Base-by-base conservation (phyloP, 1,284 basidiomycete species). In the Tilletia indica region DNA sequence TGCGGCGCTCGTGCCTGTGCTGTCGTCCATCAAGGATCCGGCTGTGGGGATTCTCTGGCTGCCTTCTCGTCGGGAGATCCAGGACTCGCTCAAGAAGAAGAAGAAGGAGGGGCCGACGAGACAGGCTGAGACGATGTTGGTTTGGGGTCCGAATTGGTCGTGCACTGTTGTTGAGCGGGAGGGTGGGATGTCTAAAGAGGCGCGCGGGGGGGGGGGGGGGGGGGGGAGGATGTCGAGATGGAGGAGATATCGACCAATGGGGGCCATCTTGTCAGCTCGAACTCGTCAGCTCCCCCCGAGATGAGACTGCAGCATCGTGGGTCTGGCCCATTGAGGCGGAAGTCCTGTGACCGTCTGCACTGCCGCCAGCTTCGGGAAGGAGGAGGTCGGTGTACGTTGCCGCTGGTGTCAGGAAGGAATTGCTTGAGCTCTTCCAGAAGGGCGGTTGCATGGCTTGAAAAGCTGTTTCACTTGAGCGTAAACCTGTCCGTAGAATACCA, bases 371-470 rank as follows among this genome's bases (percentile, higher is more conserved):
- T 9, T 48, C 45, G n/a, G 19, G 51, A 54, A 6, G 58, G 58
- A 6, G 58, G 58, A 12, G 42, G 69, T 68, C 2, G 77, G 70
- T 70, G 80, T 66, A 63, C 74, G 72, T 75, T 82, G 42, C 69
- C 75, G 58, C 74, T 76, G 0, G 84, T 85, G 74, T 93, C 93
- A 9, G 96, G 96, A 2, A 99, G 86, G 85, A 99, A 99, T 80
- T 93, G 92, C 85, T 93, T 95, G 88, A 99, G 99, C 85, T 99
- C 96, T 61, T 91, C 90, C 71, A 98, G 87, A 61, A 99, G 89
- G 79, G 99, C 97, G 4, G 92, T 93, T 0, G 93, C 93, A 78
- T 93, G 91, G 83, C 92, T n/a, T 91, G 87, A 99, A 99, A 38
- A 99, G 89, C 77, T 89, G 87, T 71, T 94, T 93, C 3, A 99